These are phyloP conservation scores for Amaranthus palmeri DNA, from an alignment of 148 eudicot genomes.

Conservation along the genomic window DNA sequence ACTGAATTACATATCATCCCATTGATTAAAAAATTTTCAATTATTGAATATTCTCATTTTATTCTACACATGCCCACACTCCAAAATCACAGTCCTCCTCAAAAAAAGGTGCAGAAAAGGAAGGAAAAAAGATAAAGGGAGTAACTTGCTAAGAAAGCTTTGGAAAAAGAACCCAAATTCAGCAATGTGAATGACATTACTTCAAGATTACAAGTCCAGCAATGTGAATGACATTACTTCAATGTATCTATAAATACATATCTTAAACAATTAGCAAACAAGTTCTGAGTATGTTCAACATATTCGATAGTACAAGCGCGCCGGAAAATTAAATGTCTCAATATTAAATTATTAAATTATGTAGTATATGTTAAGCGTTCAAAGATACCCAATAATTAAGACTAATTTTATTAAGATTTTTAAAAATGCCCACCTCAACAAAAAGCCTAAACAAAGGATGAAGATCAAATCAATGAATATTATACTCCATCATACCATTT, in stretches of 20 bases:
- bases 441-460: not conserved
- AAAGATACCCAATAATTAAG: too few species aligned
- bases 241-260: too few species aligned
- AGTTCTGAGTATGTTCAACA: too few species aligned
- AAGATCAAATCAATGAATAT: slow-evolving; percentile 5
- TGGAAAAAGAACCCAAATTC: slow-evolving; percentile 8
- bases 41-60: slow-evolving; percentile 1
- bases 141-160: slow-evolving; percentile 30
- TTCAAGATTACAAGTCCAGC: not conserved
- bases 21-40: not conserved
- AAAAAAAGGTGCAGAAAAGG: slow-evolving; percentile 11
- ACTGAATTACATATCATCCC: not conserved
- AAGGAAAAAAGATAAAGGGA: slow-evolving; percentile 11
- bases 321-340: too few species aligned
- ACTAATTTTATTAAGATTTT: not conserved
- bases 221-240: too few species aligned
- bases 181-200: not conserved
- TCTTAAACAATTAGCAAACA: too few species aligned
- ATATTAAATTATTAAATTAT: too few species aligned
- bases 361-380: too few species aligned
- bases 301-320: too few species aligned
- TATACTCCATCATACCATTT: slow-evolving; percentile 2
- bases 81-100: slow-evolving; percentile 9
- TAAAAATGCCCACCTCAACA: not conserved
- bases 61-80: slow-evolving; percentile 17